A percentile compares a stretch with the other conserved stretches of the same genome.
phyloP scores from a whole-genome alignment of 2,329 filamentous ascomycete species.

The Monilinia fructigena region DNA sequence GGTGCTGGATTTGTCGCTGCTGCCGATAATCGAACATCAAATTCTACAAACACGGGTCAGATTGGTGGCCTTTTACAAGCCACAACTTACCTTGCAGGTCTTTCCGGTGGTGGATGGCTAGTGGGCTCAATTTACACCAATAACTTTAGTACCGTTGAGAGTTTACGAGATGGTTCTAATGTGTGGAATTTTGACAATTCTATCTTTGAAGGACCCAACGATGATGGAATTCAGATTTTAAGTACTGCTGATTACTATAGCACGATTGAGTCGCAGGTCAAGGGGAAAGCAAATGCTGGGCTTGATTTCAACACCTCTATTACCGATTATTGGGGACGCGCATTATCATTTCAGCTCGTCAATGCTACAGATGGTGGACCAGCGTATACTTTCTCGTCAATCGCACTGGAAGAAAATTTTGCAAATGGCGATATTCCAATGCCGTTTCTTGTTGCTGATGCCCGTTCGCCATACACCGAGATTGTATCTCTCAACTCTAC shows the following conservation, averaged over 20 bases:
- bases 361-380: constrained; percentile 73
- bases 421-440: constrained; percentile 62
- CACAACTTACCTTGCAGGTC: constrained; percentile 74
- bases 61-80: constrained; percentile 80
- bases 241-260: constrained; percentile 61
- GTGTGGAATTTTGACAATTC: constrained; percentile 64
- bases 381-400: constrained; percentile 79
- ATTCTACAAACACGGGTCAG: constrained; percentile 61
- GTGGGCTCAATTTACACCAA: constrained; percentile 75
- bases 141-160: constrained; percentile 71
- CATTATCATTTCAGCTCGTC: constrained; percentile 82
- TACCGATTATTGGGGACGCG: constrained; percentile 88
- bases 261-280: constrained; percentile 57
- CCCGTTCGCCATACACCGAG: constrained; percentile 59
- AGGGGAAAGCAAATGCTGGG: constrained; percentile 60
- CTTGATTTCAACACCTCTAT: constrained; percentile 69
- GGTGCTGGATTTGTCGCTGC: constrained; percentile 77
- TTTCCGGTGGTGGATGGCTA: constrained; percentile 83
- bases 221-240: constrained; percentile 51
- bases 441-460: constrained; percentile 71
- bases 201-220: constrained; percentile 58
- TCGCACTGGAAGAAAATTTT: constrained; percentile 63
- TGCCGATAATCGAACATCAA: constrained; percentile 70
- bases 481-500: constrained; percentile 70
- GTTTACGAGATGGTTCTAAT: constrained; percentile 49